Evolutionary conservation across 164 flowering plant genomes (phyloP), one percentile per base, ranked within the genome.

Genomic region (Chimonanthus praecox): DNA sequence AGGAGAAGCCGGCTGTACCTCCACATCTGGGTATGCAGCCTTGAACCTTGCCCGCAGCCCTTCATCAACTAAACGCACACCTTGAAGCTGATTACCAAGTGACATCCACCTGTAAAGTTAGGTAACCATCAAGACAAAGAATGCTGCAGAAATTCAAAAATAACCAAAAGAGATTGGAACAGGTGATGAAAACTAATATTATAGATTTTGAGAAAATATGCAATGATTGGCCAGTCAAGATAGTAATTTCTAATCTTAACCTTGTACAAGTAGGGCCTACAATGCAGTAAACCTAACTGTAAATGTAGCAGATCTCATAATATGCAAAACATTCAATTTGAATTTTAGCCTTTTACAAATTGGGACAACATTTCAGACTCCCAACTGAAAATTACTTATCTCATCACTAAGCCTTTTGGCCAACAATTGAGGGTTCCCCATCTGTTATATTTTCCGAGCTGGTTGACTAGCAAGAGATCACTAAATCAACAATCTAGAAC

Each of bases 21-120:
- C 97, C 68, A 93, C 90, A 49, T 96, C 97, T 58, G 99, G 97
- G 76, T 96, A 96, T 18, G 98, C 98, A 78, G 99, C 99, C 84
- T 91, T 96, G 73, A 92, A 96, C 74, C 99, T 84, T 66, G 97
- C 98, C 20, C 97, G 78, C 50, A 96, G 83, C 58, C 99, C 99
- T 72, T 96, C 99, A 80, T 94, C 95, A 11, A 96, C 95, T 73
- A 94, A 76, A 33, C 97, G 78, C 11, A 84, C 97, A 49, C 99
- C 97, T 33, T 74, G 78, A 79, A 96, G 72, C 73, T 96, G 99
- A 81, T 96, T 96, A 49, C 99, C 99, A 18, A 94, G 94, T 47
- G 99, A 92, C 83, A 96, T 81, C 99, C 99, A 96, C 82, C 99
- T 92, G 83, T 73, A 8, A 49, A 46, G 46, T 20, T 0, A 21